A percentile compares a stretch with the other conserved stretches of the same genome.
Conservation (phyloP, 176 grass and related monocot genomes). For the Phoenix dactylifera region DNA sequence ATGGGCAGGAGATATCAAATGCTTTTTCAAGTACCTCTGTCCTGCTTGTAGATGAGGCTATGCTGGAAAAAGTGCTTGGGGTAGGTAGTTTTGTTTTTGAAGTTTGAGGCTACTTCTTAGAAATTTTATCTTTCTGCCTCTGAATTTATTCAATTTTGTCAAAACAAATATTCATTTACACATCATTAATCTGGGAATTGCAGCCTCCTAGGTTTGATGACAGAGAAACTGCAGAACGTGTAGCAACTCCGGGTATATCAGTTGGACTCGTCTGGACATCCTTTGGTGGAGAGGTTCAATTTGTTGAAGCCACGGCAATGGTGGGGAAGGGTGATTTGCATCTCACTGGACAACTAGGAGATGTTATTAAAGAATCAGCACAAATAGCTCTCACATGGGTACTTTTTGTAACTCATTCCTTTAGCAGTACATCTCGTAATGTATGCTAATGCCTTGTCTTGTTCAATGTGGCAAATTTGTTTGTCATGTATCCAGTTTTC, state of each 20-base stretch:
- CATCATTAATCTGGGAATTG: slow-evolving; percentile 12
- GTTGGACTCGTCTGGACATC: slow-evolving; percentile 95
- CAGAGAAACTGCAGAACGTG: slow-evolving; percentile 73
- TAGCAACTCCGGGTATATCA: slow-evolving; percentile 73
- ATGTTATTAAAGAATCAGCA: slow-evolving; percentile 98
- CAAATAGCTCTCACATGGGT: slow-evolving; percentile 99
- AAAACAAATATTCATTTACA: slow-evolving; percentile 5
- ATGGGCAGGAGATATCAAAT: slow-evolving; percentile 70
- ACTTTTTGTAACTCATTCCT: slow-evolving; percentile 5
- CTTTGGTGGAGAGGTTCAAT: slow-evolving; percentile 90
- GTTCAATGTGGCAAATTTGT: too few relatives aligned
- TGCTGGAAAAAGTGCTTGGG: slow-evolving; percentile 98
- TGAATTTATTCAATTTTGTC: neutral
- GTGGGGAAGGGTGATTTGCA: slow-evolving; percentile 97
- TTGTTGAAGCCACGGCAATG: slow-evolving; percentile 88
- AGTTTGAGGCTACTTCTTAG: neutral
- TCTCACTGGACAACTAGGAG: slow-evolving; percentile 94
- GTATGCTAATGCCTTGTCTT: too few relatives aligned
- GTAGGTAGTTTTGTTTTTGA: slow-evolving; percentile 33
- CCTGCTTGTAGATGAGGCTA: slow-evolving; percentile 70
- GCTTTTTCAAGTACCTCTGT: slow-evolving; percentile 45
- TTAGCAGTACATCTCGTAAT: too few relatives aligned
- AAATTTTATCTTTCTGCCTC: neutral
- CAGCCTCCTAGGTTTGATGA: slow-evolving; percentile 96
- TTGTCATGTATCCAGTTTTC: too few relatives aligned